Evolutionary conservation across 805 yeast species (phyloP).

Genomic region (Lipomyces sp.): DNA sequence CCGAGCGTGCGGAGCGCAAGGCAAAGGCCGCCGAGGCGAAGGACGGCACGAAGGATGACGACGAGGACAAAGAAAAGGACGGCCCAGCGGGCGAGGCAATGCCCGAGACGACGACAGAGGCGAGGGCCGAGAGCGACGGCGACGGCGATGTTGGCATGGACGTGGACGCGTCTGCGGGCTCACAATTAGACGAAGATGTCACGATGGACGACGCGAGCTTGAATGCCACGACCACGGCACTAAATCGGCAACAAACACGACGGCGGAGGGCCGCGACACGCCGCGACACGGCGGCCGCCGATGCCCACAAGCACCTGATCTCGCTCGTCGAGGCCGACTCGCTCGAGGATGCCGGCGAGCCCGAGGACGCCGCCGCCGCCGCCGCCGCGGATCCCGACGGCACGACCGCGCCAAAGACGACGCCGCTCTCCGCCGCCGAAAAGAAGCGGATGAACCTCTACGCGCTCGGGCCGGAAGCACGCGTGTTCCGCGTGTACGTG

Average conservation of each 20-base stretch:
- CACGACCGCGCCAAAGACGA: constrained; percentile 4
- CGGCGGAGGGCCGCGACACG: no score
- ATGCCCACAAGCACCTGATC: neutral
- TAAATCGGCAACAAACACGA: no score
- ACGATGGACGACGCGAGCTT: no score
- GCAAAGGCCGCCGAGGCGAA: neutral
- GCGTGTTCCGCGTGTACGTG: constrained; percentile 7
- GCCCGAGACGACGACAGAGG: no score
- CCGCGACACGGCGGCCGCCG: no score
- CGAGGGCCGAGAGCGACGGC: no score
- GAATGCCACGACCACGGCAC: no score
- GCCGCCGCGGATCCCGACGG: neutral
- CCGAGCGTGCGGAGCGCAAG: neutral
- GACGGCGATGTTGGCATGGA: no score
- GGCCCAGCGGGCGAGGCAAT: no score
- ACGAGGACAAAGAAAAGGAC: neutral
- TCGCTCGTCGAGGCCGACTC: neutral
- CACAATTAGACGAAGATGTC: no score
- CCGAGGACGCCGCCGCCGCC: neutral
- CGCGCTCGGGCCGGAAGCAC: constrained; percentile 6
- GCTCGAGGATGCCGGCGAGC: neutral
- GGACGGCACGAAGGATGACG: neutral
- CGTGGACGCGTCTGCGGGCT: no score
- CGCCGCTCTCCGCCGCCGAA: constrained; percentile 20
- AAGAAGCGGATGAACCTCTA: constrained; percentile 12